These are phyloP conservation scores for Striga hermonthica DNA, from an alignment of 305 asterid genomes.

Conservation along the genomic window DNA sequence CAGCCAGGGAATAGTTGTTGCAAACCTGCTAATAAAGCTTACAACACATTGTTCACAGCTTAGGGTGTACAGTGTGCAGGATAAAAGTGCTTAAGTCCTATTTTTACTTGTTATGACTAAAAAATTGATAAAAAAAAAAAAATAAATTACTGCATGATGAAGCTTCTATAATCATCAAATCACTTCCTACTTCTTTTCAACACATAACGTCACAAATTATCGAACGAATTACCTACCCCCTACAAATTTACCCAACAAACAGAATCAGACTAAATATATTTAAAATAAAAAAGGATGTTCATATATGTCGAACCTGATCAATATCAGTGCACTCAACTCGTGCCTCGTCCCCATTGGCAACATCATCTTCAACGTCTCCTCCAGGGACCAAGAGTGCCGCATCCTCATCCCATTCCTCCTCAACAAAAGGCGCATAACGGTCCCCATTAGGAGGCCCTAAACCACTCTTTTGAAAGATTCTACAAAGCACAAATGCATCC, in stretches of 20 bases:
- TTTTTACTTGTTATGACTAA: background rate
- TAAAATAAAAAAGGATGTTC: background rate
- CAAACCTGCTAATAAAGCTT: too few species aligned
- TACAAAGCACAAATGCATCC: conserved; percentile 92
- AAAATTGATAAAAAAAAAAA: background rate
- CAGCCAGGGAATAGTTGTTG: too few species aligned
- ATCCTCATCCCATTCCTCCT: conserved; percentile 69
- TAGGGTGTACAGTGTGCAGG: too few species aligned
- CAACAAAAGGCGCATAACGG: conserved; percentile 82
- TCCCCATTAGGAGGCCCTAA: conserved; percentile 83
- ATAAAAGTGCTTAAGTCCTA: background rate
- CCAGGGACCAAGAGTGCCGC: conserved; percentile 40
- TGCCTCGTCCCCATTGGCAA: conserved; percentile 62
- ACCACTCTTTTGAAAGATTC: conserved; percentile 93
- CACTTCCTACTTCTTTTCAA: too few species aligned
- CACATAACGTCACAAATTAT: background rate
- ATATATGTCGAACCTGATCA: conserved; percentile 56
- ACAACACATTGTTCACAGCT: too few species aligned
- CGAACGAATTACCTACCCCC: background rate
- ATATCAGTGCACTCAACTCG: conserved; percentile 45
- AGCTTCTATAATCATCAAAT: too few species aligned
- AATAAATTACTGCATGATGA: background rate
- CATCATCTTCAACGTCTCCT: conserved; percentile 59
- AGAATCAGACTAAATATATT: background rate
- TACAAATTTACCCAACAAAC: conserved; percentile 8